Conservation (phyloP, 1,284 basidiomycete genomes). For the Ustilago loliicola region DNA sequence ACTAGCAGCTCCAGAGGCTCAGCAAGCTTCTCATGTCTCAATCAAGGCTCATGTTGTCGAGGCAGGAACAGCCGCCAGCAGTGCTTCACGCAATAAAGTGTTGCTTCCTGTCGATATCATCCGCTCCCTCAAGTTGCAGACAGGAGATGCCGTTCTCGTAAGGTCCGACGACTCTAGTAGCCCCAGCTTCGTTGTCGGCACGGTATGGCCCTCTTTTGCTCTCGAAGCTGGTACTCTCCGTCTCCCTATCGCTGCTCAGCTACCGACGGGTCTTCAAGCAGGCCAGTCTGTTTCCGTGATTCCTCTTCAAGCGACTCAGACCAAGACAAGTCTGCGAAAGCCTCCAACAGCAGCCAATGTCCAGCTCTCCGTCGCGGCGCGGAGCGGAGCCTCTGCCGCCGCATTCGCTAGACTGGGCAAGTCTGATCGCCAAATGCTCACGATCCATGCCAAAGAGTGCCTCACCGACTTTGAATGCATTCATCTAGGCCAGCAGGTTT, state of each 20-base stretch:
- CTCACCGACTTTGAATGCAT: conserved; percentile 64
- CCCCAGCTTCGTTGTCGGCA: conserved; percentile 16
- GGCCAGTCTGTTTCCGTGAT: conserved; percentile 22
- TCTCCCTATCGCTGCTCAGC: conserved; percentile 25
- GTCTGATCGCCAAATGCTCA: conserved; percentile 71
- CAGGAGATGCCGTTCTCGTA: conserved; percentile 38
- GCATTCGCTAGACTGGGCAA: conserved; percentile 53
- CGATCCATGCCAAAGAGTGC: conserved; percentile 71
- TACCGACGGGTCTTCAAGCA: conserved; percentile 13
- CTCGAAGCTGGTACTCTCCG: conserved; percentile 32
- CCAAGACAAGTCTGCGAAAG: conserved; percentile 16
- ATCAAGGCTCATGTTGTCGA: conserved; percentile 28
- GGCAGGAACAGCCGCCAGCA: conserved; percentile 30
- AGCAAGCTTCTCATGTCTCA: background rate
- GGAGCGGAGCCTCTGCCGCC: conserved; percentile 6
- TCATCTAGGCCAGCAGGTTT: conserved; percentile 16
- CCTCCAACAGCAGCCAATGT: conserved; percentile 47
- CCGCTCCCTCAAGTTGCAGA: conserved; percentile 42
- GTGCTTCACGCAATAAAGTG: conserved; percentile 32
- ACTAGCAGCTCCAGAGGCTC: background rate
- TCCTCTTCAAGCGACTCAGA: conserved; percentile 21
- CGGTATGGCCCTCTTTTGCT: conserved; percentile 47
- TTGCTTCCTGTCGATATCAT: conserved; percentile 42
- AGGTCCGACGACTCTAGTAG: background rate
- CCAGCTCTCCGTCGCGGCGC: conserved; percentile 37